Conservation (phyloP, 2,329 filamentous ascomycete genomes). For the Huntiella abstrusa region DNA sequence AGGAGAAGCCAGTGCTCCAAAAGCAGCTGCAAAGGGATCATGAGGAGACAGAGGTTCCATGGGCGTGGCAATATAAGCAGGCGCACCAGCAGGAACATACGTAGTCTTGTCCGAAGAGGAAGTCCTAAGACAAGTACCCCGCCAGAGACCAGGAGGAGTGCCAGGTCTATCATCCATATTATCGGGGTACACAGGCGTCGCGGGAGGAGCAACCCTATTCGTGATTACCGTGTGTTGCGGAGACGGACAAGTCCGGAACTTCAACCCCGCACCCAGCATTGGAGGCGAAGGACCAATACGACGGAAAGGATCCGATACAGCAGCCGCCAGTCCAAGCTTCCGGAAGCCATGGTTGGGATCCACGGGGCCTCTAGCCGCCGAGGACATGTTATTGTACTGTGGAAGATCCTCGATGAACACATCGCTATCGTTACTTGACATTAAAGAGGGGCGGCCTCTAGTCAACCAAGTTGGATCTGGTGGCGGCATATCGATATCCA, state of each 20-base stretch:
- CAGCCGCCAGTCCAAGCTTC: not conserved
- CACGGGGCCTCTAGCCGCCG: not conserved
- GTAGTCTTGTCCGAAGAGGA: conserved; percentile 3
- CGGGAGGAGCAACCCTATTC: not conserved
- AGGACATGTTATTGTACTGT: conserved; percentile 12
- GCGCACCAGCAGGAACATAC: conserved; percentile 5
- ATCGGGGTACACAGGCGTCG: not conserved
- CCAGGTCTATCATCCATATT: not conserved
- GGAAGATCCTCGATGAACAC: conserved; percentile 12
- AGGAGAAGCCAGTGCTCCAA: conserved; percentile 12
- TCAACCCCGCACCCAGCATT: conserved; percentile 69
- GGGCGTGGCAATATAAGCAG: conserved; percentile 9
- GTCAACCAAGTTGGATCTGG: conserved; percentile 20
- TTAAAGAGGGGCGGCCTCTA: conserved; percentile 3
- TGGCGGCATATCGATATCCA: conserved; percentile 15
- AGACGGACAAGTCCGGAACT: conserved; percentile 64
- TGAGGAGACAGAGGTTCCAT: conserved; percentile 6
- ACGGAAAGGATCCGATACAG: conserved; percentile 2
- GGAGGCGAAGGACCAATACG: conserved; percentile 46
- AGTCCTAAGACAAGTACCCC: conserved; percentile 41
- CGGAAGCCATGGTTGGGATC: conserved; percentile 6
- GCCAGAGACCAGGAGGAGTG: conserved; percentile 45
- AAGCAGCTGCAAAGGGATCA: conserved; percentile 26
- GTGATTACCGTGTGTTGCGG: conserved; percentile 47
- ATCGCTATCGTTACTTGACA: conserved; percentile 5